Conservation (phyloP, 208 protist genomes). For the Porcisia hertigi region DNA sequence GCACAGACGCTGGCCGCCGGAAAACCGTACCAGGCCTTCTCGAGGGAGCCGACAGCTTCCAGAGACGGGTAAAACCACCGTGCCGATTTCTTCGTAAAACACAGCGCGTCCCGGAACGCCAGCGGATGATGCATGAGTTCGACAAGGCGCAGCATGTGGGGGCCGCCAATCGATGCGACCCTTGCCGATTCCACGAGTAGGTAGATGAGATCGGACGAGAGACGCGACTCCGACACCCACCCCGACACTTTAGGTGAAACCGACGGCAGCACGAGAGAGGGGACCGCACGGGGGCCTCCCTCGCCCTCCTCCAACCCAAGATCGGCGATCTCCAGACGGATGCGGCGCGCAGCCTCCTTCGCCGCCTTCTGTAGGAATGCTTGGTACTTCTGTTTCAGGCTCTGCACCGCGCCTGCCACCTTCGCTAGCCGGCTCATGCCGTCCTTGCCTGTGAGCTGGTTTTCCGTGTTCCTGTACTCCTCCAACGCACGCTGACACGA, state of each 20-base stretch:
- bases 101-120: slow-evolving; percentile 33
- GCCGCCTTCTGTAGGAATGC: slow-evolving; percentile 50
- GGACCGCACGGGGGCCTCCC: background rate
- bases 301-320: background rate
- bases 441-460: slow-evolving; percentile 37
- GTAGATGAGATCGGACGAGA: slow-evolving; percentile 28
- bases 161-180: slow-evolving; percentile 1
- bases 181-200: slow-evolving; percentile 28
- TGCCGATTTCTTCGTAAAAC: slow-evolving; percentile 38
- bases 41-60: slow-evolving; percentile 40
- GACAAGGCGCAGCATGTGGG: slow-evolving; percentile 34
- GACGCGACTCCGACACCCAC: slow-evolving; percentile 15
- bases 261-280: background rate
- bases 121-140: slow-evolving; percentile 54
- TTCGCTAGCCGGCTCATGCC: slow-evolving; percentile 46
- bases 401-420: slow-evolving; percentile 48
- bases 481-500: slow-evolving; percentile 55
- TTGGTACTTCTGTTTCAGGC: slow-evolving; percentile 43
- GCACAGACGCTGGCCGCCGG: slow-evolving; percentile 26
- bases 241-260: background rate
- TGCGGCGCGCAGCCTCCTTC: slow-evolving; percentile 43
- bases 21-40: slow-evolving; percentile 63
- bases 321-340: background rate
- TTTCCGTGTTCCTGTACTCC: slow-evolving; percentile 54
- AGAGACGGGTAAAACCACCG: slow-evolving; percentile 82